Conservation (phyloP, 2,329 filamentous ascomycete species). For the Tolypocladium amazonense region DNA sequence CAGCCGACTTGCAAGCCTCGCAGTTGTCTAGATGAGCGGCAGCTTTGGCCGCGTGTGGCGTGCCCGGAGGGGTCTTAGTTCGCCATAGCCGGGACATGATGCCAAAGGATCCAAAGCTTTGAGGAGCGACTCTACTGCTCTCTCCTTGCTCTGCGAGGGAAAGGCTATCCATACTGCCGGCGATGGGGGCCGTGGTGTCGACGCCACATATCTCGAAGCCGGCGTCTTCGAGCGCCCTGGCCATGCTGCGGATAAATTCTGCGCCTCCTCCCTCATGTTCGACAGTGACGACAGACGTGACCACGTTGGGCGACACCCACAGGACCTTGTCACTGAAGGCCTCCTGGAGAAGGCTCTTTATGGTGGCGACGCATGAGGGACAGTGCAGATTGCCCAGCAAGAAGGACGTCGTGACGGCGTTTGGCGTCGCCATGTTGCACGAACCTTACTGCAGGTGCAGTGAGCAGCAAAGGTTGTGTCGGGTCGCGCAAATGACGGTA, state of each 20-base stretch:
- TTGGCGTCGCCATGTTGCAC: conserved; percentile 15
- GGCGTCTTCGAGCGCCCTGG: conserved; percentile 38
- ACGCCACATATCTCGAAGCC: conserved; percentile 49
- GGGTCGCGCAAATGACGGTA: background rate
- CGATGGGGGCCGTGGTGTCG: conserved; percentile 23
- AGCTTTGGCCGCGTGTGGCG: conserved; percentile 12
- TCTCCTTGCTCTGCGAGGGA: conserved; percentile 12
- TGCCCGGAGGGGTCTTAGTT: conserved; percentile 11
- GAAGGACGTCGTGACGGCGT: conserved; percentile 44
- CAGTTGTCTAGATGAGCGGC: conserved; percentile 27
- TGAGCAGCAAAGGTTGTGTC: background rate
- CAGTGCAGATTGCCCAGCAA: conserved; percentile 69
- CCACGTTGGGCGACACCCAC: conserved; percentile 59
- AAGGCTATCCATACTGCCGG: conserved; percentile 15
- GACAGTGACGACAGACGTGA: conserved; percentile 59
- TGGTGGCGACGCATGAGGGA: conserved; percentile 60
- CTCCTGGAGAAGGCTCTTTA: conserved; percentile 46
- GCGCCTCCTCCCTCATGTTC: conserved; percentile 35
- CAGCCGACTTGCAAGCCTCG: conserved; percentile 19
- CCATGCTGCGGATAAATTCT: conserved; percentile 32
- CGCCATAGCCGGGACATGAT: conserved; percentile 22
- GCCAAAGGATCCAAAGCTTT: conserved; percentile 11
- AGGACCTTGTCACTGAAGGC: conserved; percentile 33
- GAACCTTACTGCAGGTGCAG: background rate
- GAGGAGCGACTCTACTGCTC: conserved; percentile 9